A percentile compares a stretch with the other conserved stretches of the same genome.
Evolutionary conservation across 1,284 basidiomycete genomes (phyloP).

Genomic region (Marasmius oreades): DNA sequence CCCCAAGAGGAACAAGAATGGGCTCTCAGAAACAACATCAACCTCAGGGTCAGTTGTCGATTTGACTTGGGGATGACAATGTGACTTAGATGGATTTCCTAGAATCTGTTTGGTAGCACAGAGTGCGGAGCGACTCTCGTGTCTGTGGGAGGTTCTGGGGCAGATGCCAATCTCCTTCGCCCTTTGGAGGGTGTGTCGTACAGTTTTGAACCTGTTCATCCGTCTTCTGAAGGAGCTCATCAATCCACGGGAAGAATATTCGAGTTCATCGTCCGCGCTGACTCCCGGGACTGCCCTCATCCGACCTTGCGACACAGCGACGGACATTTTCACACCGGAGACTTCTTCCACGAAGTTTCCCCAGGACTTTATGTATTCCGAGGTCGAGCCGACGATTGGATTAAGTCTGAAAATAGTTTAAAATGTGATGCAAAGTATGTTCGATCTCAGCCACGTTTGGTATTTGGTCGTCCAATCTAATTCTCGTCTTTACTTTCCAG

Average conservation of each 20-base stretch:
- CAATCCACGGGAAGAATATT: conserved; percentile 50
- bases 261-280: conserved; percentile 61
- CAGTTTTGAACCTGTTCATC: conserved; percentile 51
- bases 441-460: background rate
- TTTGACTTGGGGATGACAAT: background rate
- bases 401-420: conserved; percentile 70
- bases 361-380: conserved; percentile 57
- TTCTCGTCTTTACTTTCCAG: conserved; percentile 27
- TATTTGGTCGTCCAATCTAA: conserved; percentile 5
- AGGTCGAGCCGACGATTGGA: conserved; percentile 76
- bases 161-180: conserved; percentile 43
- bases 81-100: conserved; percentile 2
- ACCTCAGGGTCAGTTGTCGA: conserved; percentile 42
- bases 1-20: conserved; percentile 63
- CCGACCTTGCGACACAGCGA: conserved; percentile 51
- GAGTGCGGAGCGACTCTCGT: conserved; percentile 66
- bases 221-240: conserved; percentile 38
- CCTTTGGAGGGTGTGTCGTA: conserved; percentile 56
- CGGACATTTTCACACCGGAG: conserved; percentile 71
- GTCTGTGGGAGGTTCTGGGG: conserved; percentile 44
- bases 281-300: conserved; percentile 66
- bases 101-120: conserved; percentile 73
- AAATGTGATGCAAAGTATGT: conserved; percentile 69
- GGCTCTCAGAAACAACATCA: conserved; percentile 54
- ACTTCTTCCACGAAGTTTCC: conserved; percentile 59